Conservation (phyloP, 176 grass and related monocot genomes). For the Oryza australiensis region DNA sequence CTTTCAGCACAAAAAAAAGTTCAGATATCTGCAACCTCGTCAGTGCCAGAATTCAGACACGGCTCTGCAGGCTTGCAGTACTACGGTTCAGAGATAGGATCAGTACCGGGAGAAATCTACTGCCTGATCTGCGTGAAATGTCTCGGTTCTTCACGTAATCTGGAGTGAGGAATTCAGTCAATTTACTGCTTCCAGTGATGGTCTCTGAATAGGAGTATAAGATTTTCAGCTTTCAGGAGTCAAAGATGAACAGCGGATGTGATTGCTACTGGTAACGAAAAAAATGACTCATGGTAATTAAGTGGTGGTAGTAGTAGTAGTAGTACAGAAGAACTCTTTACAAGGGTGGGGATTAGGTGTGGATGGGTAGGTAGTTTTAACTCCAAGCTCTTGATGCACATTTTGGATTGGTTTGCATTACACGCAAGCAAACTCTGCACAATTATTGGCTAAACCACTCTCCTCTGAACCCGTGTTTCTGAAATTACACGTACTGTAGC, state of each 20-base stretch:
- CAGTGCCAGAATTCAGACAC: neutral
- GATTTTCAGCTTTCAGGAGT: neutral
- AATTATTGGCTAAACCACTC: slow-evolving; percentile 1
- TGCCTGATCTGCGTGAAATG: neutral
- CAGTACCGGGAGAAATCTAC: neutral
- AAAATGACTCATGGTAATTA: neutral
- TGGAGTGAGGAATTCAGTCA: neutral
- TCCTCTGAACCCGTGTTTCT: neutral
- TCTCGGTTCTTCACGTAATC: slow-evolving; percentile 31
- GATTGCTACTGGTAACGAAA: slow-evolving; percentile 32
- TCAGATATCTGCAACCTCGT: neutral
- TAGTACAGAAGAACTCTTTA: neutral
- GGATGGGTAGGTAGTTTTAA: neutral
- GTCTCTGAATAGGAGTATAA: too few relatives aligned
- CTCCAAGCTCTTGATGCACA: neutral
- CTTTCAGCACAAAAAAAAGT: neutral
- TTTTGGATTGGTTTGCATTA: neutral
- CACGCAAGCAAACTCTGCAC: slow-evolving; percentile 12
- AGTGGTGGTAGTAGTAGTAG: too few relatives aligned
- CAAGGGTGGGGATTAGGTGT: neutral
- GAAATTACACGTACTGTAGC: neutral
- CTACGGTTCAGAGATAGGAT: neutral
- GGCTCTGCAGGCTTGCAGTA: neutral
- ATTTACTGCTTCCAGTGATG: neutral
- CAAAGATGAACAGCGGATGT: slow-evolving; percentile 25